phyloP scores from a whole-genome alignment of 176 grass and related monocot species.

The Bolboschoenus planiculmis region DNA sequence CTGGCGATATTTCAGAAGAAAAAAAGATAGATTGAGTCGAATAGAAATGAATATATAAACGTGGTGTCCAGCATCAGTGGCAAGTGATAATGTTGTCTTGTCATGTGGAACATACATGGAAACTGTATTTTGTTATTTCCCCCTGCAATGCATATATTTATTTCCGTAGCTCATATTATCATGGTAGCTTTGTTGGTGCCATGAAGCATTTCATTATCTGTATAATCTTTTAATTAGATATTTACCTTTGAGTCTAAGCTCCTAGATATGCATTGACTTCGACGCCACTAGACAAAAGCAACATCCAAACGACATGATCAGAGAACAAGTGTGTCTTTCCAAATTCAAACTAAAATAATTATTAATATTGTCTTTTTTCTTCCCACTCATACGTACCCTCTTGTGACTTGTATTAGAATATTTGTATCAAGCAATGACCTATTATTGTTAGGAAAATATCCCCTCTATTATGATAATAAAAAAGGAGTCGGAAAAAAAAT shows the following conservation, averaged over 20 bases:
- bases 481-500: background rate
- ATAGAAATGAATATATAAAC: too few species aligned
- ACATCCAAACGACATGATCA: conserved; percentile 38
- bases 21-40: too few species aligned
- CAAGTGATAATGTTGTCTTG: too few species aligned
- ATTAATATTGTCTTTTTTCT: background rate
- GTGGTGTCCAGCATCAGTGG: too few species aligned
- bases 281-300: conserved; percentile 25
- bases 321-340: conserved; percentile 25
- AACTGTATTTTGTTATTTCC: too few species aligned
- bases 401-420: background rate
- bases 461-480: background rate
- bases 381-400: background rate
- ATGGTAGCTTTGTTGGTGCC: background rate
- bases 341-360: background rate
- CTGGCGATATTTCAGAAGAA: too few species aligned
- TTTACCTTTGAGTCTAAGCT: conserved; percentile 4
- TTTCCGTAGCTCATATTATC: background rate
- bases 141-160: too few species aligned
- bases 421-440: too few species aligned
- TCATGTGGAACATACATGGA: too few species aligned
- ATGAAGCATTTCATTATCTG: conserved; percentile 7
- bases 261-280: conserved; percentile 38
- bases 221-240: conserved; percentile 9
- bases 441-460: background rate